Evolutionary conservation across 805 yeast genomes (phyloP).

Genomic region (Cyberlindnera meyerae): DNA sequence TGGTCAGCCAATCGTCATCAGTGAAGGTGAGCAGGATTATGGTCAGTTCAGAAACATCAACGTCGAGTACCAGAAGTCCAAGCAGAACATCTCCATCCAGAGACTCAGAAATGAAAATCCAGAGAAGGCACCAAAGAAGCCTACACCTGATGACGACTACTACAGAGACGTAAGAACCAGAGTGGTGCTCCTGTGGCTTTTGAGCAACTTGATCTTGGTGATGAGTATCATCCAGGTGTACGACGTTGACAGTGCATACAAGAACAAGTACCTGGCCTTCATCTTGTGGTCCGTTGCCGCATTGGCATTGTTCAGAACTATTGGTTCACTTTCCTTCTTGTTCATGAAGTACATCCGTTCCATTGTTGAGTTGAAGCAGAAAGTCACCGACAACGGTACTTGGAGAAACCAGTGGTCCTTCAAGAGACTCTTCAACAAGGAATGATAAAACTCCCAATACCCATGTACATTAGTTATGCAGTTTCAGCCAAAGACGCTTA

Average conservation of each 20-base stretch:
- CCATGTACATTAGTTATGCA: not conserved
- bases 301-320: conserved; percentile 73
- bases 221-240: conserved; percentile 87
- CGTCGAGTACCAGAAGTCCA: conserved; percentile 73
- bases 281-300: conserved; percentile 92
- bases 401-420: conserved; percentile 14
- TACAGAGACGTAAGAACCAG: conserved; percentile 92
- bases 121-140: conserved; percentile 33
- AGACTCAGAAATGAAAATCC: conserved; percentile 55
- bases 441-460: conserved; percentile 1
- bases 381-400: conserved; percentile 30
- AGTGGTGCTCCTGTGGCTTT: conserved; percentile 93
- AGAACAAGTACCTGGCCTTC: conserved; percentile 74
- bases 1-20: conserved; percentile 77
- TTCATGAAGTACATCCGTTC: conserved; percentile 34
- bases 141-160: conserved; percentile 63
- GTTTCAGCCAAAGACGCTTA: no score
- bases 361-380: conserved; percentile 35
- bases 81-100: conserved; percentile 66
- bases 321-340: conserved; percentile 75
- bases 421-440: conserved; percentile 14
- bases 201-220: conserved; percentile 72
- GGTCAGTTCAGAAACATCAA: no score
- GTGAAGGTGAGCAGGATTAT: no score
- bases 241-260: conserved; percentile 54